Conservation (phyloP, 495 filamentous ascomycete genomes). For the Cryomyces minteri region DNA sequence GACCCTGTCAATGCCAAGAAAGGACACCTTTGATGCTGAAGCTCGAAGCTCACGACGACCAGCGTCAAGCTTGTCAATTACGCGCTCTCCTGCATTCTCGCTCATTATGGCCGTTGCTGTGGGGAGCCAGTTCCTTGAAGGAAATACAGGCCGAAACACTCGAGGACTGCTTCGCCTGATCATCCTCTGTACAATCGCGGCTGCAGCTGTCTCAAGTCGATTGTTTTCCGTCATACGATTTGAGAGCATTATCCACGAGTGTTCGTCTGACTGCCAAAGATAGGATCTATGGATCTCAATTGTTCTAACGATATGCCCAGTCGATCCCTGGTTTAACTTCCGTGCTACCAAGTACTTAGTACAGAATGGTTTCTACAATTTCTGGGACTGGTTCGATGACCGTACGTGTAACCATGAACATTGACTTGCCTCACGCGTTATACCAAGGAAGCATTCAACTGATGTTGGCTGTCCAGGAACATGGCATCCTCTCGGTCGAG, state of each 20-base stretch:
- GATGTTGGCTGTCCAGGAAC: constrained; percentile 38
- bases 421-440: neutral
- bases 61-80: neutral
- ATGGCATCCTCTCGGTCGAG: constrained; percentile 98
- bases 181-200: constrained; percentile 85
- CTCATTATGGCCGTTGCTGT: constrained; percentile 29
- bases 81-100: neutral
- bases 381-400: constrained; percentile 99
- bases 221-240: constrained; percentile 98
- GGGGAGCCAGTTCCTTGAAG: constrained; percentile 42
- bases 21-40: no score
- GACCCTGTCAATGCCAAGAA: no score
- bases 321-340: constrained; percentile 99
- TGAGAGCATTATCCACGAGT: constrained; percentile 99
- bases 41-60: no score
- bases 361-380: constrained; percentile 91
- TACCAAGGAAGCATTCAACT: neutral
- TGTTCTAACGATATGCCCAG: constrained; percentile 25
- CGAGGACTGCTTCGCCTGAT: constrained; percentile 75
- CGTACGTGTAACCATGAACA: constrained; percentile 30
- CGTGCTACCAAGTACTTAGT: constrained; percentile 95
- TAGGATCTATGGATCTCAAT: neutral
- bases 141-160: constrained; percentile 51
- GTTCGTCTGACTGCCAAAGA: constrained; percentile 33
- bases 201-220: constrained; percentile 80